Evolutionary conservation across 768 basidiomycete genomes (phyloP).

Genomic region (Boletus rufocinnamomeus): DNA sequence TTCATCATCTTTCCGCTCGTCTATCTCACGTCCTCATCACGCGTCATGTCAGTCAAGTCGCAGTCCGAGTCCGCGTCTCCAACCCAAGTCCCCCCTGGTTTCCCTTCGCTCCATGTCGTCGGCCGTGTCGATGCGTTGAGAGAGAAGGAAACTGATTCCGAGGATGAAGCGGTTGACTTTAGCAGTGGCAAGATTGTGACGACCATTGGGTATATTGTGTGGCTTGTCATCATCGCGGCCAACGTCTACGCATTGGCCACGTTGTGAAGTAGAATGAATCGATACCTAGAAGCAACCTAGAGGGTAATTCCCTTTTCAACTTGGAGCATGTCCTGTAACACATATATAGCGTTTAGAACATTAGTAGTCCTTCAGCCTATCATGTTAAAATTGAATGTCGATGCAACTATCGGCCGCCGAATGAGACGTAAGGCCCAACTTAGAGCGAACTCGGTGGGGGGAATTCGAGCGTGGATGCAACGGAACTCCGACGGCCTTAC

Average conservation of each 20-base stretch:
- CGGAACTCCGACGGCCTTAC: background rate
- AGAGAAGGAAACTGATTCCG: conserved; percentile 15
- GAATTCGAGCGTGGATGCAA: background rate
- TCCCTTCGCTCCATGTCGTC: background rate
- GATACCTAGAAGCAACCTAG: background rate
- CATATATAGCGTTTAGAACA: background rate
- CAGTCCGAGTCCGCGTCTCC: background rate
- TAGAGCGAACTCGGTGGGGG: background rate
- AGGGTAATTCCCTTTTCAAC: background rate
- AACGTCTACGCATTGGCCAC: conserved; percentile 76
- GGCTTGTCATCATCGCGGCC: conserved; percentile 65
- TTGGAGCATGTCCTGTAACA: background rate
- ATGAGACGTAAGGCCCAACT: background rate
- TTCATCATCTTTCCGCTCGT: conserved; percentile 84
- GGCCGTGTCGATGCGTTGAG: background rate
- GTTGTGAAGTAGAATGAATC: conserved; percentile 32
- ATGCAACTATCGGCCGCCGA: background rate
- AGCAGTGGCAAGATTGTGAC: conserved; percentile 59
- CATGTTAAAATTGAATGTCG: background rate
- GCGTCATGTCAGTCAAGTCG: conserved; percentile 65
- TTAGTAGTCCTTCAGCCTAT: too few relatives aligned
- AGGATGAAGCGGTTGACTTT: conserved; percentile 54
- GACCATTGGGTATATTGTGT: conserved; percentile 56
- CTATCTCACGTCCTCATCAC: conserved; percentile 64
- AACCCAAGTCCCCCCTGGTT: background rate